Conservation (phyloP, 1,139 yeast genomes). For the Saccharomyces pastorianus region DNA sequence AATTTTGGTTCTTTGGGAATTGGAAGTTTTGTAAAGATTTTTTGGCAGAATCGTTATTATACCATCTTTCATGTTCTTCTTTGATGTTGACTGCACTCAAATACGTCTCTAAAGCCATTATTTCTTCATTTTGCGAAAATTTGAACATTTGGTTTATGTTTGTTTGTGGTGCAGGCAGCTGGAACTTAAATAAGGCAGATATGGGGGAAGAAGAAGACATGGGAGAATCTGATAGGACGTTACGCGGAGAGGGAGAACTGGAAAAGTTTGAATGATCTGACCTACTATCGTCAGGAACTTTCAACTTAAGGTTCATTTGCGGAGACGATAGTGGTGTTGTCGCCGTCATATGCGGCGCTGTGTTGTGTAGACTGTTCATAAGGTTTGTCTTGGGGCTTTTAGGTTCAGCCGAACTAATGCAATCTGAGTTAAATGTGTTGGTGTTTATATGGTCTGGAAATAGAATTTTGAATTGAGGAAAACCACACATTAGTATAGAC, state of each 20-base stretch:
- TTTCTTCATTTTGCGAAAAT: conserved; percentile 40
- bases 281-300: conserved; percentile 2
- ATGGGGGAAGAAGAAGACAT: conserved; percentile 30
- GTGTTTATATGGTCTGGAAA: conserved; percentile 8
- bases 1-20: conserved; percentile 15
- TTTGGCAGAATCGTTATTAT: conserved; percentile 14
- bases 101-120: conserved; percentile 30
- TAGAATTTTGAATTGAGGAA: conserved; percentile 26
- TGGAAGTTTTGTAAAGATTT: conserved; percentile 15
- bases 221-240: conserved; percentile 20
- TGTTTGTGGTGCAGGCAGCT: conserved; percentile 26
- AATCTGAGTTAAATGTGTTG: conserved; percentile 13
- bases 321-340: not conserved
- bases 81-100: conserved; percentile 27
- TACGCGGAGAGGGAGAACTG: conserved; percentile 5
- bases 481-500: conserved; percentile 34
- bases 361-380: not conserved
- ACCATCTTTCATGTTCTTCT: conserved; percentile 21
- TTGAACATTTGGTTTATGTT: conserved; percentile 31
- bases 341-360: not conserved
- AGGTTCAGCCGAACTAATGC: conserved; percentile 8
- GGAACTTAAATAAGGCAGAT: conserved; percentile 33
- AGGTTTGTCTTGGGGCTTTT: not conserved
- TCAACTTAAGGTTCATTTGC: conserved; percentile 6
- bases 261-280: conserved; percentile 9